phyloP scores from a whole-genome alignment of 495 filamentous ascomycete species.

The Bacidia gigantensis region DNA sequence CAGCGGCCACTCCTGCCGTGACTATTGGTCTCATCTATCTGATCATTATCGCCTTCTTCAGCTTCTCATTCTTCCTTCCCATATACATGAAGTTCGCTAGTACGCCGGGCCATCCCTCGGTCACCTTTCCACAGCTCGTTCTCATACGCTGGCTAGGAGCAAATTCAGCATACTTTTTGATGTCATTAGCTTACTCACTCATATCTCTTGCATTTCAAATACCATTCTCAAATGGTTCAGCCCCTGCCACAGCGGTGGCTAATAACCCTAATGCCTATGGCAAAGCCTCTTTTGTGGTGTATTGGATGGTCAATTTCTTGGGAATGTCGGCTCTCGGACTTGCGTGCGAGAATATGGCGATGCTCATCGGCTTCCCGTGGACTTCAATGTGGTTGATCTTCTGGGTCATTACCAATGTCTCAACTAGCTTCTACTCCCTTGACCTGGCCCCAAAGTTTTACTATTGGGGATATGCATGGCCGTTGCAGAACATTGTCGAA shows the following conservation, averaged over 20 bases:
- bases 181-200: slow-evolving; percentile 53
- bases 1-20: slow-evolving; percentile 43
- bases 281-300: slow-evolving; percentile 48
- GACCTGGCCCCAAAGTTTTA: slow-evolving; percentile 47
- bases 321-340: slow-evolving; percentile 57
- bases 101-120: slow-evolving; percentile 34
- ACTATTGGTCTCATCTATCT: slow-evolving; percentile 58
- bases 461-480: slow-evolving; percentile 58
- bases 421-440: slow-evolving; percentile 49
- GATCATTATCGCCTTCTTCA: slow-evolving; percentile 63
- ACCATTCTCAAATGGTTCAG: slow-evolving; percentile 38
- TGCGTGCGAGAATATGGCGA: slow-evolving; percentile 59
- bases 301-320: slow-evolving; percentile 63
- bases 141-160: slow-evolving; percentile 49
- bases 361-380: slow-evolving; percentile 54
- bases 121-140: slow-evolving; percentile 47
- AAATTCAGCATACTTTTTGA: slow-evolving; percentile 48
- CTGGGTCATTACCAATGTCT: slow-evolving; percentile 62
- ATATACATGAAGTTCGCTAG: slow-evolving; percentile 46
- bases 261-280: slow-evolving; percentile 44
- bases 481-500: slow-evolving; percentile 54
- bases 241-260: slow-evolving; percentile 30
- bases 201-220: slow-evolving; percentile 53
- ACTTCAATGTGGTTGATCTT: slow-evolving; percentile 60
- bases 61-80: slow-evolving; percentile 54